phyloP scores from a whole-genome alignment of 164 flowering plant genomes.

The grape (Vitis vinifera) region ASM3070453v1 NC_081810.1:6359501-6360000 shows the following conservation, averaged over 20 bases:
- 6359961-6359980: slow-evolving; percentile 74
- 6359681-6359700: no score
- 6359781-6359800: slow-evolving; percentile 84
- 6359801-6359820: slow-evolving; percentile 85
- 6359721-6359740: no score
- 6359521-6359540: no score
- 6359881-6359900: slow-evolving; percentile 72
- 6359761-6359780: slow-evolving; percentile 77
- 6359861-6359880: slow-evolving; percentile 82
- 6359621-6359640: no score
- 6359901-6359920: slow-evolving; percentile 71
- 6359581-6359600: no score
- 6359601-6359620: no score
- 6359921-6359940: slow-evolving; percentile 75
- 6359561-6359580: no score
- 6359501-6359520: no score
- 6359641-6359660: no score
- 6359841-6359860: slow-evolving; percentile 84
- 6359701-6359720: neutral
- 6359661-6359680: no score
- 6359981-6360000: slow-evolving; percentile 79
- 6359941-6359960: slow-evolving; percentile 71
- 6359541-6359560: no score
- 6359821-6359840: slow-evolving; percentile 55
- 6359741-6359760: neutral